These are phyloP conservation scores for Oxyria digyna DNA, from an alignment of 148 eudicot genomes.

Conservation along the genomic window DNA sequence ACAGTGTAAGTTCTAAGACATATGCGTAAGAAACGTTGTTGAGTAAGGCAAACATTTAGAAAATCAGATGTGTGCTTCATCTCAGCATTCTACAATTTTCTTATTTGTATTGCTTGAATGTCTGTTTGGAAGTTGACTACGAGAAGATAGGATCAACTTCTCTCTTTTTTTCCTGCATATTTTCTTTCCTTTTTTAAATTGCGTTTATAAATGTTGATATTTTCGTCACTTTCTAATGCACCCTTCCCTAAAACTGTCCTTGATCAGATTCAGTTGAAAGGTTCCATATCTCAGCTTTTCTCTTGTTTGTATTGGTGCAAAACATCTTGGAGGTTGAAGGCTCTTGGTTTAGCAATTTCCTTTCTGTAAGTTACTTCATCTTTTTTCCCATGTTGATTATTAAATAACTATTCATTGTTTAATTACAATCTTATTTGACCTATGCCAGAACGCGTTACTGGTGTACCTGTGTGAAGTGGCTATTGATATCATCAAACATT, in stretches of 20 bases:
- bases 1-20: neutral
- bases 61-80: neutral
- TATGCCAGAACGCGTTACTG: constrained; percentile 78
- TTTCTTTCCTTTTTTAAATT: neutral
- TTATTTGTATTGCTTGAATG: neutral
- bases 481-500: constrained; percentile 85
- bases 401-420: neutral
- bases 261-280: constrained; percentile 88
- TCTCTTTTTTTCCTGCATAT: neutral
- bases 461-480: constrained; percentile 79
- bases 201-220: neutral
- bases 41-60: neutral
- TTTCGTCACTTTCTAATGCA: neutral
- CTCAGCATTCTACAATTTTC: neutral
- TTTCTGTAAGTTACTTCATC: constrained; percentile 46
- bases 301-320: constrained; percentile 85
- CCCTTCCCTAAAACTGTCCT: neutral
- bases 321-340: constrained; percentile 94
- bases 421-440: neutral
- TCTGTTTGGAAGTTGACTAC: neutral
- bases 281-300: constrained; percentile 86
- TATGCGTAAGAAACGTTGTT: neutral
- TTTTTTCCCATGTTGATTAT: constrained; percentile 1
- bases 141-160: neutral
- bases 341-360: constrained; percentile 80